phyloP scores from a whole-genome alignment of 306 rosid species.

The Inga leiocalycina region DNA sequence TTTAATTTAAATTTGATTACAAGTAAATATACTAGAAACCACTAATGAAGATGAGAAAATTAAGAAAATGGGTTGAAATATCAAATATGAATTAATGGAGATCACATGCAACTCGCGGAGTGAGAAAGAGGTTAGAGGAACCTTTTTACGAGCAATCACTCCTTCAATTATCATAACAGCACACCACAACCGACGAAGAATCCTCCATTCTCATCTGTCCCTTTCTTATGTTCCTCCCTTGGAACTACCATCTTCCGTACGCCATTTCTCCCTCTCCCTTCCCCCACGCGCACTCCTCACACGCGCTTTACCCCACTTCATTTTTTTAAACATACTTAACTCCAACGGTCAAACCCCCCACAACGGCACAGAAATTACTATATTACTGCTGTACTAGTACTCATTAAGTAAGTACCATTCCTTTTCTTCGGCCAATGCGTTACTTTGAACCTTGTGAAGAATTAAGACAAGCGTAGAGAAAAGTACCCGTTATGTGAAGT shows the following conservation, averaged over 20 bases:
- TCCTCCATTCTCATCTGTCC: conserved; percentile 26
- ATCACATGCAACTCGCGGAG: conserved; percentile 38
- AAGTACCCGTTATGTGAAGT: neutral
- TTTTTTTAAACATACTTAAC: neutral
- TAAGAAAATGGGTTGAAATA: neutral
- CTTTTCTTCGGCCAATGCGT: neutral
- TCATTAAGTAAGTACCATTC: neutral
- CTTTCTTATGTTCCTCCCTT: conserved; percentile 25
- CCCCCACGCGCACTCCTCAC: conserved; percentile 25
- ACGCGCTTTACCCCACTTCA: neutral
- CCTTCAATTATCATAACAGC: conserved; percentile 10
- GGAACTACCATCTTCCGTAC: conserved; percentile 42
- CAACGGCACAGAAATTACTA: neutral
- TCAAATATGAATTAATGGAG: conserved; percentile 30
- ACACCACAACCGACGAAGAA: neutral
- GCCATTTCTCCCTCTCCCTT: neutral
- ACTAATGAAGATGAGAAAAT: no score
- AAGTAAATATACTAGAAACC: neutral
- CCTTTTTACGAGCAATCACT: conserved; percentile 26
- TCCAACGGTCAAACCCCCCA: neutral
- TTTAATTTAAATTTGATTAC: no score
- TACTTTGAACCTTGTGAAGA: conserved; percentile 12
- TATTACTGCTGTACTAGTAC: neutral
- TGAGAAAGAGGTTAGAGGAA: neutral
- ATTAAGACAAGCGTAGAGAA: neutral